Evolutionary conservation across 2,329 filamentous ascomycete species (phyloP).

Genomic region (Alternaria dauci): DNA sequence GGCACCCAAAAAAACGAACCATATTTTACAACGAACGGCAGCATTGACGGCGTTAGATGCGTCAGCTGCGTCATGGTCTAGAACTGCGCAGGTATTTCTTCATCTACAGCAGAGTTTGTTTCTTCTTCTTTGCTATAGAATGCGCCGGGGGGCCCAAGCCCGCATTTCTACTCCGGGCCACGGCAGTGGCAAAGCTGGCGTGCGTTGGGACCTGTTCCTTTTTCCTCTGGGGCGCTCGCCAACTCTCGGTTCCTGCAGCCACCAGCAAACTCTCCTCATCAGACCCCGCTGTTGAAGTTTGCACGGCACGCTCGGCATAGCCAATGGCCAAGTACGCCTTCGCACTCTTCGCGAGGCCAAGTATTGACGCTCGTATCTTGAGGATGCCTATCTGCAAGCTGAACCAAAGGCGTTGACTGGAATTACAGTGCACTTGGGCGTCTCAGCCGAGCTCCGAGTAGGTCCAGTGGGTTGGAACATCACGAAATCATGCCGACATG

Average conservation of each 20-base stretch:
- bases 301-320: slow-evolving; percentile 9
- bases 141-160: not conserved
- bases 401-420: slow-evolving; percentile 2
- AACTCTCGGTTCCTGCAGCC: slow-evolving; percentile 10
- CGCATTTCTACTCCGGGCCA: not conserved
- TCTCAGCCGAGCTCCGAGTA: slow-evolving; percentile 18
- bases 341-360: slow-evolving; percentile 19
- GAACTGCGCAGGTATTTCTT: not conserved
- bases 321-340: slow-evolving; percentile 9
- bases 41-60: not conserved
- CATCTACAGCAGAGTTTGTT: not conserved
- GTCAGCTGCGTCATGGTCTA: not conserved
- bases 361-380: slow-evolving; percentile 27
- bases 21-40: not conserved
- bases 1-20: not conserved
- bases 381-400: slow-evolving; percentile 10
- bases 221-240: slow-evolving; percentile 6
- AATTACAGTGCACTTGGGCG: slow-evolving; percentile 8
- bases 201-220: slow-evolving; percentile 1
- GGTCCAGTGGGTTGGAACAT: slow-evolving; percentile 3
- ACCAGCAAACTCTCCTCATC: slow-evolving; percentile 6
- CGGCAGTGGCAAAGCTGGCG: not conserved
- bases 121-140: not conserved
- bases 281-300: slow-evolving; percentile 5
- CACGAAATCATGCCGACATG: not conserved